Evolutionary conservation across 164 flowering plant genomes (phyloP), one percentile per base, ranked within the genome.

Genomic region (Piper longum): DNA sequence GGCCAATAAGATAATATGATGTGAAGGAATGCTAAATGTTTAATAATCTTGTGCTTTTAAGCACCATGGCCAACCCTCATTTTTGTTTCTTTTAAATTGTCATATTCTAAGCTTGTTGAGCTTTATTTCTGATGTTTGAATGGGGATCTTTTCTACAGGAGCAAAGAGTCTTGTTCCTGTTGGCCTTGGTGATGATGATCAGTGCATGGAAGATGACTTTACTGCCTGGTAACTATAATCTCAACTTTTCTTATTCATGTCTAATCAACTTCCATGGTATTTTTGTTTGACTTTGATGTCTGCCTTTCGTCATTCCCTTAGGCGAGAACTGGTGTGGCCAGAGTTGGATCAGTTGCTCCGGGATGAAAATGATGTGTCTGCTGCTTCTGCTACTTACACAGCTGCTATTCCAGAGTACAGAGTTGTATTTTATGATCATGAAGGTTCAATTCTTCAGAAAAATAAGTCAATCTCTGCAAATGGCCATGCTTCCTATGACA

Each of bases 181-280:
- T 57, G 99, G 99, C 75, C 85, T 95, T 55, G 99, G 99, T 48
- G 97, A 95, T 77, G 99, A 95, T 81, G 99, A 95, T 71, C 95
- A 95, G 62, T 95, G 99, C 76, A 87, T 95, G 70, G 99, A 95
- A 72, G 99, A 95, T 81, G 99, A 95, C 76, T 95, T 95, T 66
- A 59, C 84, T 62, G 97, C 96, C 57, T 93, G 97, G 99, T 95
- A 77, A 56, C 41, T 36, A 57, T 7, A 36, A 41, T 18, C 41
- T 5, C 41, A 26, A 57, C 60, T 13, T 57, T 18, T 8, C 6
- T 18, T 19, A 13, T 9, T 57, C 4, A 26, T 26, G 36, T 57
- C 8, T 48, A 48, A 48, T 9, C 3, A 9, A 9, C 12, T 8
- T 9, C 52, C 11, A 6, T 9, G 12, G 14, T 48, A 48, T 48